Conservation (phyloP, 345 rosid genomes). For the Pseudoturritis turrita region DNA sequence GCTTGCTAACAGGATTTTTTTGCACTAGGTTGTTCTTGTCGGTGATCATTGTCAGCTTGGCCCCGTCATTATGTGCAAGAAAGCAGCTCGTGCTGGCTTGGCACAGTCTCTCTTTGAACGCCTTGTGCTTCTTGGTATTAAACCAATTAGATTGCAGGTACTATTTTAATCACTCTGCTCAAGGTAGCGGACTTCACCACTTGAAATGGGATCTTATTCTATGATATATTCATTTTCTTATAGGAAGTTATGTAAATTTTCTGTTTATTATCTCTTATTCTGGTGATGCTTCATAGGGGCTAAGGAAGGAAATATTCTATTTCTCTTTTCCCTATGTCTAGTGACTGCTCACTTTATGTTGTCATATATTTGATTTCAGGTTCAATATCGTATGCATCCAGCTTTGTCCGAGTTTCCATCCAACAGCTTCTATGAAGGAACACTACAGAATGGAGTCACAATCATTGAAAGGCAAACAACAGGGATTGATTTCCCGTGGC, state of each 20-base stretch:
- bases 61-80: constrained; percentile 99
- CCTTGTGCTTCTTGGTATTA: constrained; percentile 91
- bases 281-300: not conserved
- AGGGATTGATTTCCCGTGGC: constrained; percentile 99
- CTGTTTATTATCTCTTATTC: not conserved
- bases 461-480: constrained; percentile 87
- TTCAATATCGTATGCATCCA: constrained; percentile 99
- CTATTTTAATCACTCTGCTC: not conserved
- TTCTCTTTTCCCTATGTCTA: not conserved
- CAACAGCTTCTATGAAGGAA: constrained; percentile 97
- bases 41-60: constrained; percentile 99
- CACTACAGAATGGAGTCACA: constrained; percentile 98
- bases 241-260: not conserved
- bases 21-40: constrained; percentile 79
- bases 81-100: constrained; percentile 99
- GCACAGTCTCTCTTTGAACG: constrained; percentile 99
- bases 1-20: constrained; percentile 5
- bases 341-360: not conserved
- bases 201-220: not conserved
- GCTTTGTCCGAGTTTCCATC: constrained; percentile 97
- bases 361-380: constrained; percentile 43
- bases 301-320: not conserved
- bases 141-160: constrained; percentile 99
- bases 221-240: not conserved
- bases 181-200: not conserved